Conservation (phyloP, 2,329 filamentous ascomycete genomes). For the Ophiostoma ulmi region DNA sequence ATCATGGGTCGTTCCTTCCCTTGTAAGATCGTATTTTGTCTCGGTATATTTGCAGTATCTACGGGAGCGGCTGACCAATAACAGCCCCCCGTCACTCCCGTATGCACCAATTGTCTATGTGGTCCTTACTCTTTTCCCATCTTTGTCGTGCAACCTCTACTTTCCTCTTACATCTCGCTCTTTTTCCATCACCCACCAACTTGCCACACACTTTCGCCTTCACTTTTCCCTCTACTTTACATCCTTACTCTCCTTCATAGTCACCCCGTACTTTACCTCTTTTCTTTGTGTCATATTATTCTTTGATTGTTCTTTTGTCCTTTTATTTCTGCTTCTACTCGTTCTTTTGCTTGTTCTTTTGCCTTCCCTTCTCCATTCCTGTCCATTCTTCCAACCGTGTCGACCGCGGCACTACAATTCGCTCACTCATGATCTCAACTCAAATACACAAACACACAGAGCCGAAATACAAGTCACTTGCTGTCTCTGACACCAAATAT, state of each 20-base stretch:
- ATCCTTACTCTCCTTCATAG: neutral
- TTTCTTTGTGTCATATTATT: neutral
- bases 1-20: constrained; percentile 1
- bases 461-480: neutral
- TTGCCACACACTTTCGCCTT: neutral
- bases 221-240: neutral
- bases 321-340: neutral
- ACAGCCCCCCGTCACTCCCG: neutral
- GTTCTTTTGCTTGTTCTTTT: neutral
- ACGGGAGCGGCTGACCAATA: constrained; percentile 4
- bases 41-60: constrained; percentile 13
- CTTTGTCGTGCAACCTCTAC: constrained; percentile 12
- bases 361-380: neutral
- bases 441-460: neutral
- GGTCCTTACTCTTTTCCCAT: constrained; percentile 1
- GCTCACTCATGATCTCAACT: constrained; percentile 2
- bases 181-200: constrained; percentile 3
- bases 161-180: constrained; percentile 7
- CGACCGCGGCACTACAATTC: neutral
- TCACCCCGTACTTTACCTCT: neutral
- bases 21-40: constrained; percentile 2
- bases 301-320: neutral
- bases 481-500: neutral
- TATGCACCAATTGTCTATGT: neutral
- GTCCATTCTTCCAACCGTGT: neutral